Conservation (phyloP, 208 protist species). For the Crithidia sp. region DNA sequence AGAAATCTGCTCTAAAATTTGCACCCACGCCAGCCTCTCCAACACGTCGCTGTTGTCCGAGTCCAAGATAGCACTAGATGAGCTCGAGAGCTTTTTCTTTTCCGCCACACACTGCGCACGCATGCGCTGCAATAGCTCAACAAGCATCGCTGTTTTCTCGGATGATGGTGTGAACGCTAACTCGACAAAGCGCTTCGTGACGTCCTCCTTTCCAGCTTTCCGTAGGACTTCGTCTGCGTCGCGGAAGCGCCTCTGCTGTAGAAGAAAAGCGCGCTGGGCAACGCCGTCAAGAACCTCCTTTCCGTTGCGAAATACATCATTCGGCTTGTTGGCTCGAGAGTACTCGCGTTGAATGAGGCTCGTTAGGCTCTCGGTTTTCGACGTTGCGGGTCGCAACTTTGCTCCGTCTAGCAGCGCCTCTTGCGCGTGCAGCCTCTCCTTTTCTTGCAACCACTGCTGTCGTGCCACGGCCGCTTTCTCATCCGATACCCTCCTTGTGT, state of each 20-base stretch:
- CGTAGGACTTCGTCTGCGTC: conserved; percentile 77
- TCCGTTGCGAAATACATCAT: conserved; percentile 57
- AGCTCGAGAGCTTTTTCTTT: conserved; percentile 5
- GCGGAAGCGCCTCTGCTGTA: conserved; percentile 44
- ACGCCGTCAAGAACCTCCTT: conserved; percentile 64
- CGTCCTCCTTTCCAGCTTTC: conserved; percentile 36
- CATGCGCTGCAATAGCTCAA: conserved; percentile 18
- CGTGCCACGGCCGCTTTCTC: conserved; percentile 13
- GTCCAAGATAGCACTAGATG: background rate
- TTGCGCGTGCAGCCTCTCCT: conserved; percentile 10
- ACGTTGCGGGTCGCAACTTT: background rate
- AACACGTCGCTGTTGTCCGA: background rate
- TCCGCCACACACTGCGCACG: conserved; percentile 16
- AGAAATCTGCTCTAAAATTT: conserved; percentile 45
- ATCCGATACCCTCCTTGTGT: conserved; percentile 13
- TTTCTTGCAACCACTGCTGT: conserved; percentile 19
- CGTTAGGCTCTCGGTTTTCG: conserved; percentile 6
- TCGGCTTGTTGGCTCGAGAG: conserved; percentile 39
- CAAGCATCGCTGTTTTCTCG: conserved; percentile 14
- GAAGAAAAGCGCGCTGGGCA: conserved; percentile 29
- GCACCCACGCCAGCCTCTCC: conserved; percentile 55
- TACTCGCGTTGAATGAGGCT: conserved; percentile 26
- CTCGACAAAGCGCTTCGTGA: conserved; percentile 56
- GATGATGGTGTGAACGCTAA: conserved; percentile 42
- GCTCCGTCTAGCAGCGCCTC: background rate